phyloP scores from a whole-genome alignment of 805 yeast genomes.

The Millerago galiae region DNA sequence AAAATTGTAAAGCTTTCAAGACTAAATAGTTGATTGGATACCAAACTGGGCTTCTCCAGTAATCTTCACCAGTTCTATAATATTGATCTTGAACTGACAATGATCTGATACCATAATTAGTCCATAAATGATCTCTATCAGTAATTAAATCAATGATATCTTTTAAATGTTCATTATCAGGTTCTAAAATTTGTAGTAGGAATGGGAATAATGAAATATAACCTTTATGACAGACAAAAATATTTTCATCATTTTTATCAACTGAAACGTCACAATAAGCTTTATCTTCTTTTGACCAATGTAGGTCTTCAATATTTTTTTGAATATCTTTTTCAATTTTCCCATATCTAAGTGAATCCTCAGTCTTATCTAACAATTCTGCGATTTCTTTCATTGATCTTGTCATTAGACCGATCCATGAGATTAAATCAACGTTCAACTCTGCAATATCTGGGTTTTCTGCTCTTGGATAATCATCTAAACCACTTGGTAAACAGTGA shows the following conservation, averaged over 20 bases:
- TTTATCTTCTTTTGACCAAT: slow-evolving; percentile 66
- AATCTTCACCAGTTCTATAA: slow-evolving; percentile 79
- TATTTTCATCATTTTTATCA: slow-evolving; percentile 64
- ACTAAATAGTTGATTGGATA: slow-evolving; percentile 81
- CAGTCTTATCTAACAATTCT: slow-evolving; percentile 45
- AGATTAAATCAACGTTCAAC: slow-evolving; percentile 77
- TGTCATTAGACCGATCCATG: slow-evolving; percentile 95
- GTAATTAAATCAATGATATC: slow-evolving; percentile 50
- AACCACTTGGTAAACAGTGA: slow-evolving; percentile 87
- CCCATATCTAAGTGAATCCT: slow-evolving; percentile 51
- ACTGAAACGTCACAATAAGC: slow-evolving; percentile 81
- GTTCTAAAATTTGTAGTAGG: slow-evolving; percentile 56
- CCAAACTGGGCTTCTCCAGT: slow-evolving; percentile 97
- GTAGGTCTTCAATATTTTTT: slow-evolving; percentile 61
- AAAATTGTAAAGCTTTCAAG: slow-evolving; percentile 61
- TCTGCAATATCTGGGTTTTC: slow-evolving; percentile 79
- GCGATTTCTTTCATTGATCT: slow-evolving; percentile 75
- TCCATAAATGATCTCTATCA: slow-evolving; percentile 72
- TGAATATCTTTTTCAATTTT: slow-evolving; percentile 50
- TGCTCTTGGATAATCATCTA: slow-evolving; percentile 93
- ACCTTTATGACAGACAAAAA: slow-evolving; percentile 82
- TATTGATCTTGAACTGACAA: slow-evolving; percentile 58
- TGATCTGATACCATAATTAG: slow-evolving; percentile 74
- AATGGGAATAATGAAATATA: slow-evolving; percentile 86
- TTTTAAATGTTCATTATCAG: slow-evolving; percentile 39